phyloP scores from a whole-genome alignment of 2,329 filamentous ascomycete species.

The Achaetomium macrosporum region DNA sequence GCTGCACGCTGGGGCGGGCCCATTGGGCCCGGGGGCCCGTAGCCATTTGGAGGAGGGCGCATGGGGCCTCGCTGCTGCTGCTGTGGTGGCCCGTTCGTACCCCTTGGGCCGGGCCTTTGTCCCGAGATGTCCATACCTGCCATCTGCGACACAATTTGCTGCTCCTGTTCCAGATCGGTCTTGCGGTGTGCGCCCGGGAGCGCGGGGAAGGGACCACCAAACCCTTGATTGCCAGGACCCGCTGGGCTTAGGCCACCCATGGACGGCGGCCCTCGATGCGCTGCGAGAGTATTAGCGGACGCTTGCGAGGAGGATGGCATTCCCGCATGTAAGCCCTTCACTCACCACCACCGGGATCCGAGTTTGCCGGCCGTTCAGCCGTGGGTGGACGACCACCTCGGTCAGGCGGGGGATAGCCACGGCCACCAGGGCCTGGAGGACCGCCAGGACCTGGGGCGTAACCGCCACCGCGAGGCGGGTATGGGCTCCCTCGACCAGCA shows the following conservation, averaged over 20 bases:
- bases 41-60: constrained; percentile 28
- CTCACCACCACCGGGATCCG: constrained; percentile 42
- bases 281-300: constrained; percentile 13
- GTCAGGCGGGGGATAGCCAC: constrained; percentile 30
- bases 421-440: constrained; percentile 29
- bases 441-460: constrained; percentile 29
- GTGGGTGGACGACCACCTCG: constrained; percentile 38
- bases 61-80: constrained; percentile 31
- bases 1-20: constrained; percentile 28
- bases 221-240: constrained; percentile 30
- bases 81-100: constrained; percentile 24
- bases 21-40: constrained; percentile 24
- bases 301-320: background rate
- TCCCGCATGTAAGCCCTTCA: constrained; percentile 7
- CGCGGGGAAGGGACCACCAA: constrained; percentile 37
- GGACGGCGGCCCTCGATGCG: constrained; percentile 29
- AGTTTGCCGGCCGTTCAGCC: constrained; percentile 33
- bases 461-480: constrained; percentile 34
- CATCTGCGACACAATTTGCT: constrained; percentile 38
- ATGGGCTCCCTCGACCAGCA: constrained; percentile 33
- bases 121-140: constrained; percentile 35
- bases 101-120: constrained; percentile 27
- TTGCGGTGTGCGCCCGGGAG: constrained; percentile 38
- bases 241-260: constrained; percentile 26
- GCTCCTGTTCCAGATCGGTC: constrained; percentile 37